Evolutionary conservation across 441 rosid species (phyloP).

Genomic region (Sinapis alba): DNA sequence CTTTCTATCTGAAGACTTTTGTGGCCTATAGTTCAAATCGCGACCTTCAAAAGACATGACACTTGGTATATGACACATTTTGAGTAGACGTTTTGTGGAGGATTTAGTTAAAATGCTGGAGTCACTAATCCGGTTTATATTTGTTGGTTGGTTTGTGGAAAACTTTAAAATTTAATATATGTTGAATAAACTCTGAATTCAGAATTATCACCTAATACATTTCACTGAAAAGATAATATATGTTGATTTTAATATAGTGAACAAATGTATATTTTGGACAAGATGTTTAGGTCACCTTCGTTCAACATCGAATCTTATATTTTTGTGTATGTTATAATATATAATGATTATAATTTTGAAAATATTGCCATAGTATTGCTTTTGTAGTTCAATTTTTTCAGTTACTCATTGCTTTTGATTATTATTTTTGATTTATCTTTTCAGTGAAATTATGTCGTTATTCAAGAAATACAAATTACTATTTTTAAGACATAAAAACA

Average conservation of each 20-base stretch:
- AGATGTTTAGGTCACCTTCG: too few relatives aligned
- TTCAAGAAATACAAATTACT: background rate
- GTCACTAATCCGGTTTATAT: too few relatives aligned
- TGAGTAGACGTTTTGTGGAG: constrained; percentile 5
- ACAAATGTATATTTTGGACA: too few relatives aligned
- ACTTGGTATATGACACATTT: constrained; percentile 14
- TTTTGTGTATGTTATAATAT: background rate
- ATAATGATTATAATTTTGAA: background rate
- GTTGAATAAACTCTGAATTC: too few relatives aligned
- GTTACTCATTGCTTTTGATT: background rate
- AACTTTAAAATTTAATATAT: too few relatives aligned
- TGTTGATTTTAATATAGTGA: too few relatives aligned
- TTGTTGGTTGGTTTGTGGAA: too few relatives aligned
- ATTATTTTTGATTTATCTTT: too few relatives aligned
- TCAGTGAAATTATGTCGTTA: background rate
- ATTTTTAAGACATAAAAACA: background rate
- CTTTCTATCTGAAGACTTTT: constrained; percentile 4
- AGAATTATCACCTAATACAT: too few relatives aligned
- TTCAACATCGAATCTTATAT: background rate
- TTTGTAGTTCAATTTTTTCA: background rate
- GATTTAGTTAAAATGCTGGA: too few relatives aligned
- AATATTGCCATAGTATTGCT: background rate
- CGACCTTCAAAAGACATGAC: constrained; percentile 11
- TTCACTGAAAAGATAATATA: too few relatives aligned
- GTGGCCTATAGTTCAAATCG: background rate